phyloP scores from a whole-genome alignment of 768 basidiomycete species.

The Candolleomyces eurysporus region DNA sequence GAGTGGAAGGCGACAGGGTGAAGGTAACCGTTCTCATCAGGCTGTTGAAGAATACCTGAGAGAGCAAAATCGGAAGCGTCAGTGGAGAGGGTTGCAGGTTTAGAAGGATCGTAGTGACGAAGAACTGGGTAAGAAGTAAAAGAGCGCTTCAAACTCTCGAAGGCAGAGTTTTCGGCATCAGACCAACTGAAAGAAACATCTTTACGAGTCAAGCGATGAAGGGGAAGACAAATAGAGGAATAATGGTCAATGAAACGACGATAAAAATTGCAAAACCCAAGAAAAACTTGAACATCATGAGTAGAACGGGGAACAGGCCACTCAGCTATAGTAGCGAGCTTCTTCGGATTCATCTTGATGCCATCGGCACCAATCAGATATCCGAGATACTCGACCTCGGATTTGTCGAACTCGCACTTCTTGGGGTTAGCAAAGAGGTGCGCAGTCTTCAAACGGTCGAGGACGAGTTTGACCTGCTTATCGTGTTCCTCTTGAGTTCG shows the following conservation, averaged over 20 bases:
- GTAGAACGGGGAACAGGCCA: slow-evolving; percentile 1
- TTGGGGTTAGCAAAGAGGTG: slow-evolving; percentile 34
- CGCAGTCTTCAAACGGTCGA: slow-evolving; percentile 23
- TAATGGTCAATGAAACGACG: slow-evolving; percentile 4
- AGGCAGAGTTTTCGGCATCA: slow-evolving; percentile 2
- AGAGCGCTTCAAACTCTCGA: background rate
- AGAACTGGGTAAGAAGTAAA: slow-evolving; percentile 25
- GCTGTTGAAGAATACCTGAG: slow-evolving; percentile 26
- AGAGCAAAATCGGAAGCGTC: slow-evolving; percentile 30
- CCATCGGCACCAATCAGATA: background rate
- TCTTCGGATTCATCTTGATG: slow-evolving; percentile 6
- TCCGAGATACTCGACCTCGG: slow-evolving; percentile 4
- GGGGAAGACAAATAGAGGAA: background rate
- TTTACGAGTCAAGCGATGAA: background rate
- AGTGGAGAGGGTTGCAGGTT: slow-evolving; percentile 23
- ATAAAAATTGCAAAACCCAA: slow-evolving; percentile 13
- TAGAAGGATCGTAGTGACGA: slow-evolving; percentile 12
- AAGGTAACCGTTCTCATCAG: background rate
- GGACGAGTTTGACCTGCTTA: slow-evolving; percentile 9
- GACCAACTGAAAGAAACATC: slow-evolving; percentile 22
- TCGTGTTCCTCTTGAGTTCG: slow-evolving; percentile 15
- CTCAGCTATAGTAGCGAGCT: background rate
- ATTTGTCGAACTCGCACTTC: slow-evolving; percentile 33
- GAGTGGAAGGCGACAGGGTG: background rate
- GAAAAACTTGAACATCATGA: slow-evolving; percentile 27